These are phyloP conservation scores for Russula emetica DNA, from an alignment of 768 basidiomycete genomes.

Conservation along the genomic window DNA sequence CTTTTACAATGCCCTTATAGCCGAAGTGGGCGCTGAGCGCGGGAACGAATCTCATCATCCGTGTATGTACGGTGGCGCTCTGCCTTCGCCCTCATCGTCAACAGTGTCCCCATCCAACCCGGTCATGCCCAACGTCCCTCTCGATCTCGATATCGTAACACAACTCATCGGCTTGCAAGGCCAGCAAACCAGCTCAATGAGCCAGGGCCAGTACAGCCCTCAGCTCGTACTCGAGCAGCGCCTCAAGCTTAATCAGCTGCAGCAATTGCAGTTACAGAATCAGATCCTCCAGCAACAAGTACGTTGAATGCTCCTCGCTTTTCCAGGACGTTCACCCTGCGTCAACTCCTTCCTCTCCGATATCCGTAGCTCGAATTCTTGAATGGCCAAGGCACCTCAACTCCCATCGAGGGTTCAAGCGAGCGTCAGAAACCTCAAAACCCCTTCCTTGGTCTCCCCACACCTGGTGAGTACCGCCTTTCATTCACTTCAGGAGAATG, in stretches of 20 bases:
- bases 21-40: conserved; percentile 26
- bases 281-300: conserved; percentile 92
- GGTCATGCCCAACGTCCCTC: conserved; percentile 28
- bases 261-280: conserved; percentile 72
- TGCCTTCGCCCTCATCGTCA: conserved; percentile 19
- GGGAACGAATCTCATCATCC: conserved; percentile 25
- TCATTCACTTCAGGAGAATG: conserved; percentile 31
- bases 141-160: conserved; percentile 47
- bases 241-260: conserved; percentile 71
- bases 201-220: conserved; percentile 35
- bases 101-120: conserved; percentile 26
- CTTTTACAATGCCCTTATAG: conserved; percentile 32
- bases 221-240: conserved; percentile 68
- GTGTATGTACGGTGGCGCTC: conserved; percentile 26
- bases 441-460: conserved; percentile 50
- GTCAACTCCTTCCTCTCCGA: conserved; percentile 1
- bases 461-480: conserved; percentile 51
- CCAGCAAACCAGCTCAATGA: conserved; percentile 27
- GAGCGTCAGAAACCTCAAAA: conserved; percentile 30
- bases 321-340: not conserved
- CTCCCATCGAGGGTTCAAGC: conserved; percentile 31
- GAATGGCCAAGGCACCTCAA: conserved; percentile 37
- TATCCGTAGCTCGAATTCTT: conserved; percentile 33
- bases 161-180: conserved; percentile 51
- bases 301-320: conserved; percentile 28